Conservation (phyloP, 176 grass and related monocot genomes). For the Triticum timopheevii region DNA sequence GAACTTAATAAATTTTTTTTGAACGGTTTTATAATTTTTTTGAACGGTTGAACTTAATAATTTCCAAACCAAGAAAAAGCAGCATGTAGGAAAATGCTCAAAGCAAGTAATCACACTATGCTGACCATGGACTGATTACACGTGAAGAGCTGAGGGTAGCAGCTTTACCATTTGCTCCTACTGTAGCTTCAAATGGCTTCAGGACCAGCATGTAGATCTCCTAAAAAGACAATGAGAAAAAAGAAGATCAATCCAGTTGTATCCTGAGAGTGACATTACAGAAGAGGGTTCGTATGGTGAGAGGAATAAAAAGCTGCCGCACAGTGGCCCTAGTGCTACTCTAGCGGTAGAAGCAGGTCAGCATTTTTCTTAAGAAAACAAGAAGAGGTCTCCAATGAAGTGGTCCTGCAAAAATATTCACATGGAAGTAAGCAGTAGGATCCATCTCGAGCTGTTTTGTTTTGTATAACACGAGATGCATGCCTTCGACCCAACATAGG, state of each 20-base stretch:
- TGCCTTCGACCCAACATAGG: slow-evolving; percentile 7
- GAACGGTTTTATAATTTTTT: too few species aligned
- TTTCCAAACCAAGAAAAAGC: slow-evolving; percentile 8
- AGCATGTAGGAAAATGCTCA: neutral
- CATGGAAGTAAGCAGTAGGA: slow-evolving; percentile 36
- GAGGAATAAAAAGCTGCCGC: slow-evolving; percentile 17
- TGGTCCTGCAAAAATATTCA: slow-evolving; percentile 36
- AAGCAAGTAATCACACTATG: slow-evolving; percentile 10
- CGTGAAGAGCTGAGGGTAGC: neutral
- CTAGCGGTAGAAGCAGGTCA: slow-evolving; percentile 10
- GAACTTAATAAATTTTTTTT: slow-evolving; percentile 28
- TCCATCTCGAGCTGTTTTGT: slow-evolving; percentile 33
- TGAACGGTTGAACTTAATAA: slow-evolving; percentile 26
- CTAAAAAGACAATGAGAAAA: neutral
- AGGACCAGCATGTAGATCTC: slow-evolving; percentile 24
- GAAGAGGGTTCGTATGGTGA: slow-evolving; percentile 14
- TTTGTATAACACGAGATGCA: slow-evolving; percentile 25
- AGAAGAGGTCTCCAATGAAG: slow-evolving; percentile 4
- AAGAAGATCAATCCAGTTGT: neutral
- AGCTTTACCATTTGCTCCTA: slow-evolving; percentile 24
- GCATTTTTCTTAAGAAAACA: slow-evolving; percentile 35
- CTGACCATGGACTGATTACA: neutral
- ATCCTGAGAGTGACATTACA: slow-evolving; percentile 37
- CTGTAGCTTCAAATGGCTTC: slow-evolving; percentile 30
- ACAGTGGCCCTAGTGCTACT: neutral